Evolutionary conservation across 164 flowering plant genomes (phyloP).

Genomic region (Amborella trichopoda): DNA sequence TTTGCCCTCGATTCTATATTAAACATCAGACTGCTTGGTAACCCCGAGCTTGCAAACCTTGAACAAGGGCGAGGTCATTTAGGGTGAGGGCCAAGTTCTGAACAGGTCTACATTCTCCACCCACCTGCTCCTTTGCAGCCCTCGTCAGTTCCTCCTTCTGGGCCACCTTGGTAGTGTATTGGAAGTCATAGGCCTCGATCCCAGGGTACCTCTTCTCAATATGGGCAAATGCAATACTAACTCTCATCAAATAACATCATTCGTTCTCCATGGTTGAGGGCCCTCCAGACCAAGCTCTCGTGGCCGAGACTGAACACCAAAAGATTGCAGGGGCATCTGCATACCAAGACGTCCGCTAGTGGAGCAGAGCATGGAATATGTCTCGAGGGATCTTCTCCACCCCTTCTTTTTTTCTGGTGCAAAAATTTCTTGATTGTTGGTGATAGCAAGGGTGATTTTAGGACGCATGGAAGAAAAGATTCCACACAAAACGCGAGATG

Average conservation of each 20-base stretch:
- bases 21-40: no score
- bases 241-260: slow-evolving; percentile 76
- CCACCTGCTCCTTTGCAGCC: slow-evolving; percentile 35
- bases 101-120: slow-evolving; percentile 73
- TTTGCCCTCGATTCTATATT: no score
- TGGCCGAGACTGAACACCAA: slow-evolving; percentile 78
- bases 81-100: slow-evolving; percentile 71
- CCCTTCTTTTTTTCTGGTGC: no score
- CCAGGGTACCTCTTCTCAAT: slow-evolving; percentile 43
- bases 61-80: slow-evolving; percentile 80
- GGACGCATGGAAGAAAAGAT: no score
- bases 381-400: no score
- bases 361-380: no score
- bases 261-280: slow-evolving; percentile 58
- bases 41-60: no score
- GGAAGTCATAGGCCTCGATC: slow-evolving; percentile 80
- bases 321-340: slow-evolving; percentile 49
- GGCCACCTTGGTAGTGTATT: slow-evolving; percentile 60
- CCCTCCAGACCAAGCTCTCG: slow-evolving; percentile 73
- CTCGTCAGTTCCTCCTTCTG: slow-evolving; percentile 40
- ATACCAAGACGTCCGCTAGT: slow-evolving; percentile 34
- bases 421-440: no score
- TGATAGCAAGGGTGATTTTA: no score
- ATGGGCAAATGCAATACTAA: slow-evolving; percentile 31
- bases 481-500: no score